Base-by-base conservation (phyloP, 345 rosid genomes). In the Populus deltoides region DNA sequence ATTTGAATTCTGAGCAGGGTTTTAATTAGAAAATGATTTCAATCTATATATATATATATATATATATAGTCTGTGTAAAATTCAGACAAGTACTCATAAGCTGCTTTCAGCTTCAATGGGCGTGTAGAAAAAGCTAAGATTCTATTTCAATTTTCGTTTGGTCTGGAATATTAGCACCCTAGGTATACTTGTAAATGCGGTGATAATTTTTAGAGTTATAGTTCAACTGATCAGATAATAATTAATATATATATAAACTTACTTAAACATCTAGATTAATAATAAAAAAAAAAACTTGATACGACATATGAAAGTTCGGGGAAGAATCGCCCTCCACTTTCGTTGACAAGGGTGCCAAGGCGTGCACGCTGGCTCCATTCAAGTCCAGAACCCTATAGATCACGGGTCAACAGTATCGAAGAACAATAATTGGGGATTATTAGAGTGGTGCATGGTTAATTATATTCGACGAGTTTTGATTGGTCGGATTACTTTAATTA, bases 271-370 rank as follows among this genome's bases (percentile, higher is more conserved):
- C n/a, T n/a, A n/a, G n/a, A n/a, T 1, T 8, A 39, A 39, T 8
- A 39, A 8, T 1, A 38, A 39, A 8, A 8, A 36, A 1, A 1
- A 39, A 8, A 8, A 8, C 0, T 31, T 31, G 33, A 31, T 3
- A 33, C 36, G 36, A 33, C 36, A 33, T 39, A 8, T 39, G 84
- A 81, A 77, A 73, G 71, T 73, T 57, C 84, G 2, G 1, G 75
- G 81, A 77, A 81, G 59, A 49, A 49, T 66, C 70, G 29, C 79
- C 39, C 27, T 73, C 35, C 39, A 33, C 22, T 55, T 73, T 27
- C 2, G 10, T n/a, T 69, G 49, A 74, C 33, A 45, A 67, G 35
- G 75, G 3, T 16, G 59, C 1, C 6, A 5, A 7, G 1, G 22
- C 20, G 39, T 4, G 0, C 3, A 2, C 6, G 49, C 36, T 35